Conservation (phyloP, 257 asterid genomes). For the Nicotiana benthamiana region DNA sequence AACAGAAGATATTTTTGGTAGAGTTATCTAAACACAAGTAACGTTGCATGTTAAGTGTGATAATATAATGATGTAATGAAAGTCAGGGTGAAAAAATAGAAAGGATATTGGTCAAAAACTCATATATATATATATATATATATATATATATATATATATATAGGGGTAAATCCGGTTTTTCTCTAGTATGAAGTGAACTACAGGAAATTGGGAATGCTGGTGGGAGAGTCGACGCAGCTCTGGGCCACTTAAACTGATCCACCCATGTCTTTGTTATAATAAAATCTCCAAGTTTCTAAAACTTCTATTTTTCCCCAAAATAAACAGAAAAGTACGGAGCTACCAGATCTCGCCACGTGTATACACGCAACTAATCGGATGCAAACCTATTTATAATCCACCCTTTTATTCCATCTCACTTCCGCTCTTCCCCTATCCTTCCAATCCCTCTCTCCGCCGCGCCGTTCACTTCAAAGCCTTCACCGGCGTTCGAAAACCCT, state of each 20-base stretch:
- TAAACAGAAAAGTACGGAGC: neutral
- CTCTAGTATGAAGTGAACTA: no score
- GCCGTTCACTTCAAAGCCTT: constrained; percentile 13
- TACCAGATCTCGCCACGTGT: constrained; percentile 28
- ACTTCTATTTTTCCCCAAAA: neutral
- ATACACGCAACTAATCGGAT: constrained; percentile 24
- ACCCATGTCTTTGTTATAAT: neutral
- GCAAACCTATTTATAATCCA: constrained; percentile 50
- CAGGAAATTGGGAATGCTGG: no score
- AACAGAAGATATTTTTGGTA: no score
- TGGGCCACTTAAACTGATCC: neutral
- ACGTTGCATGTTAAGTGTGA: no score
- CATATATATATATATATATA: no score
- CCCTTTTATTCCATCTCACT: constrained; percentile 25
- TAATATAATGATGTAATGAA: no score
- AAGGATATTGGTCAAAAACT: no score
- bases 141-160: no score
- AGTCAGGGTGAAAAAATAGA: no score
- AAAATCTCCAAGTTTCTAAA: neutral
- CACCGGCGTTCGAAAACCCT: constrained; percentile 18
- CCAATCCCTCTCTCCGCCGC: neutral
- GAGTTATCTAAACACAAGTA: no score
- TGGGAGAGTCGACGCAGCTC: neutral
- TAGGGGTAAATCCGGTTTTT: no score
- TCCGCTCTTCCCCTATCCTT: constrained; percentile 17